Conservation (phyloP, 345 rosid genomes). For the Arabis hirsuta region DNA sequence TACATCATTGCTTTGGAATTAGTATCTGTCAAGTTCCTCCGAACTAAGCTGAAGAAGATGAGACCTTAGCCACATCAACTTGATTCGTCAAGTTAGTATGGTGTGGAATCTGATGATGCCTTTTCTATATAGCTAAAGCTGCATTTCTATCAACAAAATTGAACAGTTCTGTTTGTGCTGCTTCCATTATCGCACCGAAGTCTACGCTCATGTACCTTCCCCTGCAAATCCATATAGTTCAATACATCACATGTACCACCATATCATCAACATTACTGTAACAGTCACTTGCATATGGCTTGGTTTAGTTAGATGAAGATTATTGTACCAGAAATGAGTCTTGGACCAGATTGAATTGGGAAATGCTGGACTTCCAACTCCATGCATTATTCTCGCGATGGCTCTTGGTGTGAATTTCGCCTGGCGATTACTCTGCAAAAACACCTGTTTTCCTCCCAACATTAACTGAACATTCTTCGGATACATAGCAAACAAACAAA, state of each 20-base stretch:
- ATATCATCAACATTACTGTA: background rate
- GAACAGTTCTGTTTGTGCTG: slow-evolving; percentile 74
- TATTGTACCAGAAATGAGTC: slow-evolving; percentile 88
- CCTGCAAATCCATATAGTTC: slow-evolving; percentile 50
- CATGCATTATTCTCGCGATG: slow-evolving; percentile 92
- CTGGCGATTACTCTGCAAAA: slow-evolving; percentile 78
- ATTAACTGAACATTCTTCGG: slow-evolving; percentile 19
- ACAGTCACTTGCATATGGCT: slow-evolving; percentile 20
- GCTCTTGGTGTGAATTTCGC: slow-evolving; percentile 92
- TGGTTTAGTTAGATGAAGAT: slow-evolving; percentile 21
- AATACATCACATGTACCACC: background rate
- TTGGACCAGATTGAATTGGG: slow-evolving; percentile 76
- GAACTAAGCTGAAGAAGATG: background rate
- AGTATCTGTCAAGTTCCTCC: slow-evolving; percentile 12
- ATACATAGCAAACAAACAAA: background rate
- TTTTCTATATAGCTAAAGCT: slow-evolving; percentile 27
- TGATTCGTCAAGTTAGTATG: background rate
- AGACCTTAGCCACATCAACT: slow-evolving; percentile 1
- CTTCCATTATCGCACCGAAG: slow-evolving; percentile 75
- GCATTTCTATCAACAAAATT: slow-evolving; percentile 40
- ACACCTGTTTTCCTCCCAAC: slow-evolving; percentile 60
- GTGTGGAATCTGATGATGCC: background rate
- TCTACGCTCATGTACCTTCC: slow-evolving; percentile 74
- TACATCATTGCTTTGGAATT: background rate
- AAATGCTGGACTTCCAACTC: slow-evolving; percentile 91